These are phyloP conservation scores for Euphorbia pulcherrima DNA, from an alignment of 345 rosid genomes.

Conservation along the genomic window DNA sequence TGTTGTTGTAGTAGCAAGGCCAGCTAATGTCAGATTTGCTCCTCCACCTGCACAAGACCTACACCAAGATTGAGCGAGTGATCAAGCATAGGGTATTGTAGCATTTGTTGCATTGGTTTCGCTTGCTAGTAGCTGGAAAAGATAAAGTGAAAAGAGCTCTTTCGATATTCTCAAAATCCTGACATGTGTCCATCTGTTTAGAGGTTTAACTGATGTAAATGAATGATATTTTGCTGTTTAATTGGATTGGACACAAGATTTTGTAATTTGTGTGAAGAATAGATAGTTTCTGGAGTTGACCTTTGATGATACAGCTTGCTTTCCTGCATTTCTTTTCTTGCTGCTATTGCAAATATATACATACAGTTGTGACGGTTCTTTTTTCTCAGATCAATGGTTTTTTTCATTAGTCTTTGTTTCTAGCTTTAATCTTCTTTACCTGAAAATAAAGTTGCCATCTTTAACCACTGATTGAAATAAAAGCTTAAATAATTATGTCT, in stretches of 20 bases:
- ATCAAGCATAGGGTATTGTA: constrained; percentile 8
- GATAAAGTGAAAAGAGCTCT: not conserved
- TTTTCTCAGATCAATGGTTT: not conserved
- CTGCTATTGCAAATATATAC: not conserved
- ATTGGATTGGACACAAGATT: constrained; percentile 10
- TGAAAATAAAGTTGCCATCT: too few species aligned
- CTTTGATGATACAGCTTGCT: not conserved
- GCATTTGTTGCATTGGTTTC: constrained; percentile 3
- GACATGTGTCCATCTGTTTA: constrained; percentile 9
- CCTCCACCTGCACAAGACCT: constrained; percentile 64
- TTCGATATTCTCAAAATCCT: not conserved
- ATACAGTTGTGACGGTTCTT: not conserved
- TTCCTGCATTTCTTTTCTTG: not conserved
- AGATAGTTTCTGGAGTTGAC: not conserved
- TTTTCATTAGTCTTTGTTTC: too few species aligned
- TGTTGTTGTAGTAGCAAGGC: constrained; percentile 65
- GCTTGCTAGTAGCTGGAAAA: not conserved
- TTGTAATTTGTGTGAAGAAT: constrained; percentile 16
- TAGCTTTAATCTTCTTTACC: too few species aligned
- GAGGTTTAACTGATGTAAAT: constrained; percentile 17
- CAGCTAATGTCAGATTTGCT: constrained; percentile 75
- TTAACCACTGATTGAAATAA: too few species aligned
- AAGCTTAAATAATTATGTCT: too few species aligned
- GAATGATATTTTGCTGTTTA: constrained; percentile 13
- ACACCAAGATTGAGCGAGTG: constrained; percentile 53